Evolutionary conservation across 2,329 filamentous ascomycete genomes (phyloP).

Genomic region (Escovopsis sp.): DNA sequence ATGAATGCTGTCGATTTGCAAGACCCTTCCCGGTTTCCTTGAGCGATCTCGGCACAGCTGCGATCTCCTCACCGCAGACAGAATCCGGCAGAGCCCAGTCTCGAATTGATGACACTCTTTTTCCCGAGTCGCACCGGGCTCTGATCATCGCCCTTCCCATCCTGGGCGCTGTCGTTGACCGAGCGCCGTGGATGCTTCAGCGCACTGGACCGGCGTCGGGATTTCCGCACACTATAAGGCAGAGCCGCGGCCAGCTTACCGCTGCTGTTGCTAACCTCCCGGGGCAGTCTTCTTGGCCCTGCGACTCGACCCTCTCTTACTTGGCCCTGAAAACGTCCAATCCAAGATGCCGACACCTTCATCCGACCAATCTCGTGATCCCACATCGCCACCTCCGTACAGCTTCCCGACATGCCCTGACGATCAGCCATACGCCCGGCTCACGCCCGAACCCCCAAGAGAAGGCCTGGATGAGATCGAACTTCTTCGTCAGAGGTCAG

Average conservation of each 20-base stretch:
- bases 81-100: not conserved
- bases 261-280: not conserved
- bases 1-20: constrained; percentile 3
- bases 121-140: not conserved
- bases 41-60: constrained; percentile 1
- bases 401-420: constrained; percentile 30
- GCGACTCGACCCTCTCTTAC: not conserved
- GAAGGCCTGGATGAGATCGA: constrained; percentile 10
- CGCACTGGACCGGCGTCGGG: not conserved
- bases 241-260: not conserved
- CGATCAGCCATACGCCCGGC: constrained; percentile 19
- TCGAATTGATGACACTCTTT: constrained; percentile 1
- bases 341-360: constrained; percentile 32
- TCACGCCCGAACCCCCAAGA: constrained; percentile 11
- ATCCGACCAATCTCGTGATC: constrained; percentile 24
- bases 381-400: constrained; percentile 22
- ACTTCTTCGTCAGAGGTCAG: constrained; percentile 9
- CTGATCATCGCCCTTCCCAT: not conserved
- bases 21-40: constrained; percentile 1
- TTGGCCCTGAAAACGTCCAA: not conserved
- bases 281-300: not conserved
- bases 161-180: not conserved
- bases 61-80: constrained; percentile 1
- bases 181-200: not conserved
- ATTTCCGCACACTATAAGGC: not conserved